Evolutionary conservation across 176 grass and related monocot genomes (phyloP).

Genomic region (Saccharum officinarum): DNA sequence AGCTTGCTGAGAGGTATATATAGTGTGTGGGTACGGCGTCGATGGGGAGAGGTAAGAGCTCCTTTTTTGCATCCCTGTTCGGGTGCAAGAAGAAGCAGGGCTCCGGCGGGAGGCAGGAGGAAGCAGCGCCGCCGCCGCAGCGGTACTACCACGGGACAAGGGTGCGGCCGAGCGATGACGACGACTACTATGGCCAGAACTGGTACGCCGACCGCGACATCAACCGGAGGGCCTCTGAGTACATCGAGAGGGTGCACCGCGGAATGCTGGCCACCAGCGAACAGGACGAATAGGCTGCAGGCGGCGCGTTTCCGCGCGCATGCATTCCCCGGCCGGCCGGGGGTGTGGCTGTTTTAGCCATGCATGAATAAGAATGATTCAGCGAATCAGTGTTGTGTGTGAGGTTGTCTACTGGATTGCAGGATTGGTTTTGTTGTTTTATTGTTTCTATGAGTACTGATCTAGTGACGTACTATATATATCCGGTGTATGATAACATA

Average conservation of each 20-base stretch:
- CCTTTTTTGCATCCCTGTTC: conserved; percentile 33
- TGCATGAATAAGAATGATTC: neutral
- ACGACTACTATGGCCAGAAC: conserved; percentile 32
- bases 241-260: conserved; percentile 48
- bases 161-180: conserved; percentile 51
- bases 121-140: neutral
- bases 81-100: conserved; percentile 15
- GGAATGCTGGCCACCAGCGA: conserved; percentile 18
- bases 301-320: too few species aligned
- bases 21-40: neutral
- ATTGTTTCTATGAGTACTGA: neutral
- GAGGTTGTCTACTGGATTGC: neutral
- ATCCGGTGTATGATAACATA: neutral
- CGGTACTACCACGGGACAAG: conserved; percentile 17
- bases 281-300: conserved; percentile 16
- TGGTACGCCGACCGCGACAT: conserved; percentile 52
- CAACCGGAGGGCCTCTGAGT: conserved; percentile 41
- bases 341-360: neutral
- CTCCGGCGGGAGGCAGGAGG: neutral
- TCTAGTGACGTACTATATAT: neutral
- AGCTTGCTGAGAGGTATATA: neutral
- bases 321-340: neutral
- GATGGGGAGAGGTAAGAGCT: conserved; percentile 40
- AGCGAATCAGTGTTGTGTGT: neutral
- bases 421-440: conserved; percentile 2